phyloP scores from a whole-genome alignment of 345 rosid genomes.

The Euclidium syriacum region DNA sequence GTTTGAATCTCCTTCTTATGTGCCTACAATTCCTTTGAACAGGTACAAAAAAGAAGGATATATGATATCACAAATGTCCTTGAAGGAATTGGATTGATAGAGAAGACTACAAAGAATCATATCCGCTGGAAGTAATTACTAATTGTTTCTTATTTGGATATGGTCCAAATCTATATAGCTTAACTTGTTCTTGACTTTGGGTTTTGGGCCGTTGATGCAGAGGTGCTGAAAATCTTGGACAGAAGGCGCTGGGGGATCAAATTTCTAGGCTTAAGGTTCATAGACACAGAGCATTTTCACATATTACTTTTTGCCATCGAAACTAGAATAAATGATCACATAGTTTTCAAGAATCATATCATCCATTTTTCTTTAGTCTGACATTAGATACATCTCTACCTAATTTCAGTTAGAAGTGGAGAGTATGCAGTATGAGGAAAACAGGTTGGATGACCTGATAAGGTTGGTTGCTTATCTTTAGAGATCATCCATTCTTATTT shows the following conservation, averaged over 20 bases:
- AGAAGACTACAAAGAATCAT: constrained; percentile 80
- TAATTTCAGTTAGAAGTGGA: constrained; percentile 51
- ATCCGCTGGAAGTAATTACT: constrained; percentile 65
- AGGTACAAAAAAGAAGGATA: constrained; percentile 90
- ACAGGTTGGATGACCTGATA: constrained; percentile 52
- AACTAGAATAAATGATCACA: constrained; percentile 7
- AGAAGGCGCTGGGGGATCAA: constrained; percentile 42
- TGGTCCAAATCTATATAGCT: neutral
- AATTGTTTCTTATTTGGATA: neutral
- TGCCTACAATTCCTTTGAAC: constrained; percentile 12
- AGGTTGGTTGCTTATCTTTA: constrained; percentile 38
- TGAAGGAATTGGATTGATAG: constrained; percentile 75
- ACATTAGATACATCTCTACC: neutral
- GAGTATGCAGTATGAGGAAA: constrained; percentile 43
- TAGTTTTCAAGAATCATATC: neutral
- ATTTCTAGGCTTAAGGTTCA: constrained; percentile 47
- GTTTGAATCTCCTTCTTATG: constrained; percentile 8
- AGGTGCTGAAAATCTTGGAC: constrained; percentile 47
- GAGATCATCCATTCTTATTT: neutral
- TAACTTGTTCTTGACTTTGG: constrained; percentile 21
- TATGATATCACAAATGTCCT: constrained; percentile 85
- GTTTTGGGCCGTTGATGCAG: constrained; percentile 33
- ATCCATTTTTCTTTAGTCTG: neutral
- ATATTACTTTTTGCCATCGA: neutral
- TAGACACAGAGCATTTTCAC: neutral